Evolutionary conservation across 345 rosid genomes (phyloP).

Genomic region (Citrus mangshanensis): DNA sequence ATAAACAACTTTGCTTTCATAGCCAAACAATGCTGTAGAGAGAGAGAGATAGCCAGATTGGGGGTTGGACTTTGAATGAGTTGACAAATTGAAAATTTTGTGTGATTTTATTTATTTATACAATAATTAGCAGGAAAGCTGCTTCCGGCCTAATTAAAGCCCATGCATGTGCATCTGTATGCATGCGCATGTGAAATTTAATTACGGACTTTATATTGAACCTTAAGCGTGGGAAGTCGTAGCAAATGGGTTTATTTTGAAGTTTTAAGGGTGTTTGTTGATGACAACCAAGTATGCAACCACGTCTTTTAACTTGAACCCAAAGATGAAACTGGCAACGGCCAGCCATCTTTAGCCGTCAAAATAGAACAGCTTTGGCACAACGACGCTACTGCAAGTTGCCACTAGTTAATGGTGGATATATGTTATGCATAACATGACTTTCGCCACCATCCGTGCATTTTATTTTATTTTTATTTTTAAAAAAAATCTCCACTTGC

Average conservation of each 20-base stretch:
- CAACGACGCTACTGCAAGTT: too few relatives aligned
- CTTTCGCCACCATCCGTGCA: background rate
- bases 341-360: too few relatives aligned
- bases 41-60: too few relatives aligned
- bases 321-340: too few relatives aligned
- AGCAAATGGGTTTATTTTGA: too few relatives aligned
- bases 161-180: conserved; percentile 6
- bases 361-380: too few relatives aligned
- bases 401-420: too few relatives aligned
- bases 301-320: too few relatives aligned
- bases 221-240: too few relatives aligned
- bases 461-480: background rate
- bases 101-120: background rate
- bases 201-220: too few relatives aligned
- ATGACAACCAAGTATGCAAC: too few relatives aligned
- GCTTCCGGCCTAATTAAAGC: conserved; percentile 29
- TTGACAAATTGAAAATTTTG: background rate
- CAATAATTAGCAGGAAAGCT: background rate
- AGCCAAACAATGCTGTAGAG: background rate
- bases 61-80: background rate
- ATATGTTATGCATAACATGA: background rate
- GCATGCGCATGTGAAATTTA: conserved; percentile 10
- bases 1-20: conserved; percentile 15
- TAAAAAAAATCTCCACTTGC: background rate
- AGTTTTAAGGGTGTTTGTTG: too few relatives aligned